These are phyloP conservation scores for Mycotypha africana DNA, from an alignment of 371 early-diverging fungal genomes.

Conservation along the genomic window DNA sequence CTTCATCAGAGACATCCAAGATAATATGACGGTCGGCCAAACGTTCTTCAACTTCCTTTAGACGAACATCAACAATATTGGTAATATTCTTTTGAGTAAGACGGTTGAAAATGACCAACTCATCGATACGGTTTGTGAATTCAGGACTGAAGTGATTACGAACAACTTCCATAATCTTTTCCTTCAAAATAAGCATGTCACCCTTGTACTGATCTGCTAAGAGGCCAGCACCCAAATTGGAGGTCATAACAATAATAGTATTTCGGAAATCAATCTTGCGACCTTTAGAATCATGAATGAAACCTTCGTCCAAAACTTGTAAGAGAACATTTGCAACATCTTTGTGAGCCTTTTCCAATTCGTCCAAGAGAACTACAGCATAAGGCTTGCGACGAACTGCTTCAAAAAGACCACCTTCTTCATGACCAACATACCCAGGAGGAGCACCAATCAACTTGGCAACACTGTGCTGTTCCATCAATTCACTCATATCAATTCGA, in stretches of 20 bases:
- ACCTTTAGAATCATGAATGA: constrained; percentile 84
- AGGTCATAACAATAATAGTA: constrained; percentile 92
- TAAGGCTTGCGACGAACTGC: constrained; percentile 88
- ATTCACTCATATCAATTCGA: constrained; percentile 92
- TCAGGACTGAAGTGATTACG: constrained; percentile 85
- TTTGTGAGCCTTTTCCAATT: constrained; percentile 90
- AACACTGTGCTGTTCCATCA: constrained; percentile 77
- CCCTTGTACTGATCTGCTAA: constrained; percentile 31
- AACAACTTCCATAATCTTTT: constrained; percentile 60
- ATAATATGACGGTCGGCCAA: constrained; percentile 69
- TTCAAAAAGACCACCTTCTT: constrained; percentile 87
- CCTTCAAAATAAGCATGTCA: constrained; percentile 46
- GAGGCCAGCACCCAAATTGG: constrained; percentile 69
- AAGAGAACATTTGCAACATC: constrained; percentile 75
- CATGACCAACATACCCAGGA: constrained; percentile 86
- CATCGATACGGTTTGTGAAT: constrained; percentile 90
- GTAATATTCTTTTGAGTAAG: constrained; percentile 66
- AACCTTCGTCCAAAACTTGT: constrained; percentile 91
- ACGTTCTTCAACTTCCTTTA: constrained; percentile 70
- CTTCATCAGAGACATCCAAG: constrained; percentile 57
- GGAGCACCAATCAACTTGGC: constrained; percentile 89
- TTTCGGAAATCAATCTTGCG: constrained; percentile 85
- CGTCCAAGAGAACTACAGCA: constrained; percentile 85
- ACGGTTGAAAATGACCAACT: constrained; percentile 80
- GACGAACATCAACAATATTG: constrained; percentile 80